Base-by-base conservation (phyloP, 129 eudicot genomes). In the Pseudognaphalium luteoalbum region DNA sequence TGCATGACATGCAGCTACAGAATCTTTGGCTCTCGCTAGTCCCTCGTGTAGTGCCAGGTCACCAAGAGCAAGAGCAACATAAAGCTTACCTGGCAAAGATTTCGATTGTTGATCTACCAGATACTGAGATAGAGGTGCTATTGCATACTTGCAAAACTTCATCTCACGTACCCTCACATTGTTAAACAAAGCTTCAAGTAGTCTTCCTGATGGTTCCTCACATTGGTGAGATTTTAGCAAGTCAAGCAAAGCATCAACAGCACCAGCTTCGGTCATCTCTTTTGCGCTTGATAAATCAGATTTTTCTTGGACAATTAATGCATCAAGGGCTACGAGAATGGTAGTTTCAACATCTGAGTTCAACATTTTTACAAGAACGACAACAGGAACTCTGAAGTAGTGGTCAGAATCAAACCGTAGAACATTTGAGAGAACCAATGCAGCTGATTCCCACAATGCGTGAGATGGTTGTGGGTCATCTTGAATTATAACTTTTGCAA, bases 61-160 rank as follows among this genome's bases (percentile, higher is more conserved):
- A 70, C 97, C 95, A 39, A 91, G 90, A 52, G 97, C 87, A 71
- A 91, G 91, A 73, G 88, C 97, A 68, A 83, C 97, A 68, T 88
- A 88, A 77, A 91, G 92, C 80, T 76, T 81, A 64, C 88, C 90
- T 4, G 88, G 65, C 70, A 75, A 78, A 12, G 95, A 91, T 70
- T 71, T 79, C 39, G 97, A 88, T 80, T 85, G 94, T 9, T 92
- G 97, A 73, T 88, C 95, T 11, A 86, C 74, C 75, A 91, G 83
- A 78, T 91, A 91, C 62, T 91, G 94, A 42, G 95, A 83, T 41
- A 91, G 74, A 70, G 95, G 95, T 21, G 92, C 87, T 44, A 91
- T 89, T 68, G 97, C 90, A 56, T 86, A 81, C 58, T 81, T 86
- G 17, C 90, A 71, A 20, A 71, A 81, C 82, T 91, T 91, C 90